Conservation (phyloP, 805 yeast species). For the Torulaspora maleeae region DNA sequence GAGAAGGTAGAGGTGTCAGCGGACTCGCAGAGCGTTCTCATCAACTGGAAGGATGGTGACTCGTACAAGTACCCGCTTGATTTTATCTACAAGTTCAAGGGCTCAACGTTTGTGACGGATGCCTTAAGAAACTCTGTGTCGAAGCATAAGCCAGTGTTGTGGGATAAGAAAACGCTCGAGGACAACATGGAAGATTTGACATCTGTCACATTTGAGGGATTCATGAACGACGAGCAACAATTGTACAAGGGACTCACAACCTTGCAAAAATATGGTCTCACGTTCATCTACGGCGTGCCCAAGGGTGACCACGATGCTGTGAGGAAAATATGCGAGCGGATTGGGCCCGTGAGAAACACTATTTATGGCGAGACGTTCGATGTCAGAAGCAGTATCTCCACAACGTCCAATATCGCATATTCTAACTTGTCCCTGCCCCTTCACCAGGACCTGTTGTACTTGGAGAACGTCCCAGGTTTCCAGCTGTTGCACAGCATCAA, state of each 20-base stretch:
- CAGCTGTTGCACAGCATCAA: constrained; percentile 60
- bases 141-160: constrained; percentile 36
- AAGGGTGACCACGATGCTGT: constrained; percentile 36
- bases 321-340: constrained; percentile 46
- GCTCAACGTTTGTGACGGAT: constrained; percentile 32
- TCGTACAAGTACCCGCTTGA: constrained; percentile 40
- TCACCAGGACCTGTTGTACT: constrained; percentile 73
- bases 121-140: constrained; percentile 30
- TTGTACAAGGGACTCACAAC: constrained; percentile 41
- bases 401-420: constrained; percentile 65
- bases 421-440: constrained; percentile 61
- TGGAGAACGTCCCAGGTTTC: constrained; percentile 78
- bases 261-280: constrained; percentile 53
- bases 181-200: constrained; percentile 28
- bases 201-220: constrained; percentile 39
- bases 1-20: constrained; percentile 34
- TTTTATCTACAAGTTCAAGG: constrained; percentile 46
- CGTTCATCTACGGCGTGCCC: constrained; percentile 53
- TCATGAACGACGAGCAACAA: constrained; percentile 34
- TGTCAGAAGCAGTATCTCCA: constrained; percentile 46
- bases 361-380: constrained; percentile 71
- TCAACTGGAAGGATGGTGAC: constrained; percentile 49
- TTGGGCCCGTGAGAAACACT: constrained; percentile 67
- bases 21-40: constrained; percentile 35
- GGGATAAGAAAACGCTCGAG: constrained; percentile 37